These are phyloP conservation scores for Corymbia citriodora DNA, from an alignment of 441 rosid species.

Conservation along the genomic window DNA sequence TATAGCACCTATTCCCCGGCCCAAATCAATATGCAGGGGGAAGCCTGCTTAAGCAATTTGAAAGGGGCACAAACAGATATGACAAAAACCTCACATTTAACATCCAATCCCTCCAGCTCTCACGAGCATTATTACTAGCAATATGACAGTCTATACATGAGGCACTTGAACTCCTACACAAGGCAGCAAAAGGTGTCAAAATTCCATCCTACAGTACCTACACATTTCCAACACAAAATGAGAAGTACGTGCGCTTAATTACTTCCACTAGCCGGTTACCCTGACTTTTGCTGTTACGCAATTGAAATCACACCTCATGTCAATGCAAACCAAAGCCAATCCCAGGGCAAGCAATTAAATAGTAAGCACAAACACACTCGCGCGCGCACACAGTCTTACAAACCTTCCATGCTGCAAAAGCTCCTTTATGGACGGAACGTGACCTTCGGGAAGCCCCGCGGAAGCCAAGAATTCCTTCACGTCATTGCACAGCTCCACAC, in stretches of 20 bases:
- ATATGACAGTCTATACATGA: neutral
- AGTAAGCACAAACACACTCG: neutral
- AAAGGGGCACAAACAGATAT: neutral
- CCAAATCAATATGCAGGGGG: neutral
- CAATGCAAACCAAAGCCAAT: neutral
- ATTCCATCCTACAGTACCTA: neutral
- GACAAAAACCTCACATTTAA: neutral
- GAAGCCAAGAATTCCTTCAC: conserved; percentile 50
- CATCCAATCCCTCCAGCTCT: neutral
- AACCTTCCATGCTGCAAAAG: conserved; percentile 80
- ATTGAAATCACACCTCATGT: neutral
- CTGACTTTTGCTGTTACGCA: neutral
- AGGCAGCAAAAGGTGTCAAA: neutral
- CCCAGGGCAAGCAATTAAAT: neutral
- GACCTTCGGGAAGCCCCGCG: conserved; percentile 59
- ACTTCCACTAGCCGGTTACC: neutral
- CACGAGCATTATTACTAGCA: accelerated
- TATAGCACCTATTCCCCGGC: neutral
- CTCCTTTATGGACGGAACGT: conserved; percentile 77
- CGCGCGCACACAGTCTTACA: neutral
- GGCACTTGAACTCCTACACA: neutral
- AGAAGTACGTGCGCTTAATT: neutral
- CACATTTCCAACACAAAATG: neutral
- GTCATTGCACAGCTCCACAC: conserved; percentile 66
- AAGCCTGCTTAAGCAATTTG: neutral